Conservation (phyloP, 2,329 filamentous ascomycete genomes). For the Aspergillus japonicus region DNA sequence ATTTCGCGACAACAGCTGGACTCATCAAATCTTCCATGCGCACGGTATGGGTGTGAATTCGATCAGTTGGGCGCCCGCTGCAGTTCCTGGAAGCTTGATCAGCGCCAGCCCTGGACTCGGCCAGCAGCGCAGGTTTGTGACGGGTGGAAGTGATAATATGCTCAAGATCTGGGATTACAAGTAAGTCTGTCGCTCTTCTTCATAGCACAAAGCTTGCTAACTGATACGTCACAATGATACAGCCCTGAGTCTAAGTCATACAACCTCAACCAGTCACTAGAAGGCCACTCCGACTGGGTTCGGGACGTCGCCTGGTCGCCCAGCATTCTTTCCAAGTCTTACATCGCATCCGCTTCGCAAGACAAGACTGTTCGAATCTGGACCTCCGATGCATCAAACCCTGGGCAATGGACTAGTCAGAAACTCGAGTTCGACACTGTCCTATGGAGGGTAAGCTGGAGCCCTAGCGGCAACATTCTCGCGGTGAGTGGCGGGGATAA, state of each 20-base stretch:
- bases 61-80: conserved; percentile 90
- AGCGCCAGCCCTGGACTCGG: conserved; percentile 65
- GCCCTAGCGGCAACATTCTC: conserved; percentile 90
- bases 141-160: conserved; percentile 88
- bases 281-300: conserved; percentile 93
- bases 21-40: conserved; percentile 83
- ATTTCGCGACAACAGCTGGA: conserved; percentile 94
- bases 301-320: conserved; percentile 97
- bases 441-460: conserved; percentile 97
- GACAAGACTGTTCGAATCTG: conserved; percentile 98
- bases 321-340: conserved; percentile 89
- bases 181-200: conserved; percentile 30
- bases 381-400: conserved; percentile 70
- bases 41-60: conserved; percentile 94
- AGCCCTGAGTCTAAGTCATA: conserved; percentile 55
- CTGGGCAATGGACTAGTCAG: conserved; percentile 79
- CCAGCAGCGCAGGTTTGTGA: conserved; percentile 80
- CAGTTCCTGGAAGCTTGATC: conserved; percentile 78
- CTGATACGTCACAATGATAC: conserved; percentile 1
- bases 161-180: conserved; percentile 93
- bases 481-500: conserved; percentile 94
- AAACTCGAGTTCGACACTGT: conserved; percentile 83
- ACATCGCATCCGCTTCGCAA: conserved; percentile 92
- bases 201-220: background rate
- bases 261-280: conserved; percentile 56